phyloP scores from a whole-genome alignment of 148 eudicot species.

The Chenopodium formosanum region DNA sequence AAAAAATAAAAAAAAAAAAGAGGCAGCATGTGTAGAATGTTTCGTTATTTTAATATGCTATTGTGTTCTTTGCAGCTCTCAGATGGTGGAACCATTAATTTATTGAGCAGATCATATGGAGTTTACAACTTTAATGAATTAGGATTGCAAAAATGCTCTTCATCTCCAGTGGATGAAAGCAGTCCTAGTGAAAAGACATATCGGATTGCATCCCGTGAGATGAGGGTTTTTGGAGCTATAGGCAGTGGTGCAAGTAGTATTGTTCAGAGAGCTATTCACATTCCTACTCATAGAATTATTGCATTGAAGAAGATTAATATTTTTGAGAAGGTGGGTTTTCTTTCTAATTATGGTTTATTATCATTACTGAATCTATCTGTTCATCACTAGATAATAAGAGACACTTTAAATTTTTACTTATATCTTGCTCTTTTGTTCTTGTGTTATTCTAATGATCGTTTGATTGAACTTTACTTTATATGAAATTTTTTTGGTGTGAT shows the following conservation, averaged over 20 bases:
- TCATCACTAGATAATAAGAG: not conserved
- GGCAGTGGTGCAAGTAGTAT: slow-evolving; percentile 99
- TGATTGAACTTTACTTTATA: not conserved
- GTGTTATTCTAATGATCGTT: not conserved
- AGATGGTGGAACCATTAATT: slow-evolving; percentile 75
- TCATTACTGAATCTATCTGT: too few relatives aligned
- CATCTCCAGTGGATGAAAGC: slow-evolving; percentile 52
- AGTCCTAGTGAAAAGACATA: slow-evolving; percentile 68
- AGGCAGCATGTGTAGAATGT: not conserved
- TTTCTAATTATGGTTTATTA: not conserved
- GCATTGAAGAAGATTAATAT: slow-evolving; percentile 96
- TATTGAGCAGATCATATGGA: slow-evolving; percentile 87
- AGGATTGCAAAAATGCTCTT: slow-evolving; percentile 77
- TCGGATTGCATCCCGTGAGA: slow-evolving; percentile 83
- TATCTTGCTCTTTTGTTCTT: not conserved
- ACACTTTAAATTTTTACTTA: not conserved
- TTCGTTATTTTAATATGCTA: slow-evolving; percentile 2
- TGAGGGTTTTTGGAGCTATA: slow-evolving; percentile 88
- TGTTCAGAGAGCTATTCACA: slow-evolving; percentile 92
- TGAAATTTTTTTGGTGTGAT: not conserved
- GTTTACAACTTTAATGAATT: slow-evolving; percentile 85
- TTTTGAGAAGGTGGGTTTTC: slow-evolving; percentile 73
- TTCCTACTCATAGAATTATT: slow-evolving; percentile 76
- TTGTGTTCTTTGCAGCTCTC: slow-evolving; percentile 42
- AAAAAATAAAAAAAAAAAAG: too few relatives aligned